Percentiles rank a stretch among this genome's conserved stretches.
Conservation (phyloP, 768 basidiomycete species). For the Agrocybe pediades region DNA sequence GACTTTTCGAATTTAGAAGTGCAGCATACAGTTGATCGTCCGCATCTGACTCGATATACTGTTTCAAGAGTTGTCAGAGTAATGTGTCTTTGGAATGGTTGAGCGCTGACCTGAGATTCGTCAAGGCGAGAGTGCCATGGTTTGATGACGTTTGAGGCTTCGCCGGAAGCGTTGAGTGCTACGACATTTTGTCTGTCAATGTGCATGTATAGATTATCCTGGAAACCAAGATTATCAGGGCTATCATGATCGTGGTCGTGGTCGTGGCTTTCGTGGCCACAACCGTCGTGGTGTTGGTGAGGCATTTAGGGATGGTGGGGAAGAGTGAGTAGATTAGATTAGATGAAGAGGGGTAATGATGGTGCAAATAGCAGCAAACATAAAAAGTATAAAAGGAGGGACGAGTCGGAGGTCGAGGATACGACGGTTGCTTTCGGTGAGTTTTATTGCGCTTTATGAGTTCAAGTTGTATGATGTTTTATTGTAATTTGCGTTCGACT, state of each 20-base stretch:
- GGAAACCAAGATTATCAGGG: conserved; percentile 52
- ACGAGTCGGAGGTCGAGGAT: too few species aligned
- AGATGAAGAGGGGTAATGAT: too few species aligned
- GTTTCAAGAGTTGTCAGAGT: neutral
- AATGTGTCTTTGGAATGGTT: conserved; percentile 1
- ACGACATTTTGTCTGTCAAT: conserved; percentile 83
- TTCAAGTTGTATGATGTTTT: conserved; percentile 48
- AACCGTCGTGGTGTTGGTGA: conserved; percentile 58
- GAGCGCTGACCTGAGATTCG: conserved; percentile 58
- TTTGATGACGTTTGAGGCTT: conserved; percentile 70
- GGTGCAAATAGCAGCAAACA: neutral
- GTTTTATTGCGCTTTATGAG: conserved; percentile 7
- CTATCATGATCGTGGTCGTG: conserved; percentile 58
- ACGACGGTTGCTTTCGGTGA: too few species aligned
- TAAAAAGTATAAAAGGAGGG: neutral
- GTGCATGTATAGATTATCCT: conserved; percentile 71
- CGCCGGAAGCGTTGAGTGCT: conserved; percentile 66
- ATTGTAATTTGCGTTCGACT: conserved; percentile 92
- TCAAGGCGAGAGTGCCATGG: conserved; percentile 82
- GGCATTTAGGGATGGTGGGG: conserved; percentile 39
- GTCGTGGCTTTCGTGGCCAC: conserved; percentile 60
- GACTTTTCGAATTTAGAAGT: neutral
- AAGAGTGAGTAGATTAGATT: neutral
- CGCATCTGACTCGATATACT: conserved; percentile 88
- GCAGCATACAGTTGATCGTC: conserved; percentile 79